A percentile compares a stretch with the other conserved stretches of the same genome.
Evolutionary conservation across 148 eudicot species (phyloP).

Genomic region (Gaultheria prostrata): DNA sequence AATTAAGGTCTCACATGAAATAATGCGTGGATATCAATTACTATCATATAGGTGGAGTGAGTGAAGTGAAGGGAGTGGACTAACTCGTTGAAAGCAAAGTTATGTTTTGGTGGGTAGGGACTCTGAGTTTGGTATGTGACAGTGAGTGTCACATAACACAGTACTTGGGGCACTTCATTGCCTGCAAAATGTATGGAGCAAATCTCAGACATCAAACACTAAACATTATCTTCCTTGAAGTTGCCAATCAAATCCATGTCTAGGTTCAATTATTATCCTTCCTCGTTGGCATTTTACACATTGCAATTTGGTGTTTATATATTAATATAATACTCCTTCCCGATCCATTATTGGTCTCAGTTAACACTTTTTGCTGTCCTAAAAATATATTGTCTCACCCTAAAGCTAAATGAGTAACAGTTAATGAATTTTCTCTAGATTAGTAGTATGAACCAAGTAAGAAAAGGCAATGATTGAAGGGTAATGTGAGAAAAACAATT

Average conservation of each 20-base stretch:
- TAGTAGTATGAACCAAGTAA: too few species aligned
- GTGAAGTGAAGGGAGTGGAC: conserved; percentile 7
- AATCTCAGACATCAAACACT: background rate
- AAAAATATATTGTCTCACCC: too few species aligned
- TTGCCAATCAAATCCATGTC: conserved; percentile 9
- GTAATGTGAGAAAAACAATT: too few species aligned
- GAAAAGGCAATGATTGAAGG: too few species aligned
- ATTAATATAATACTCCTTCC: too few species aligned
- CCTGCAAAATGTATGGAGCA: background rate
- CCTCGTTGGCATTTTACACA: background rate
- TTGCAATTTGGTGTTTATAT: background rate
- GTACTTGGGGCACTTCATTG: background rate
- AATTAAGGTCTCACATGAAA: background rate
- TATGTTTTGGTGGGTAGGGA: background rate
- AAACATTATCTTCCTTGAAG: background rate
- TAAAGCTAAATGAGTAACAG: too few species aligned
- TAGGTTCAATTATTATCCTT: background rate
- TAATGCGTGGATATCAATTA: background rate
- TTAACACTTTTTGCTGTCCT: too few species aligned
- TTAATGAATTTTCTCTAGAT: too few species aligned
- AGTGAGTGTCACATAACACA: background rate
- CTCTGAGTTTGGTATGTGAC: background rate
- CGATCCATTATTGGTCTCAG: too few species aligned
- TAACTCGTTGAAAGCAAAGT: background rate
- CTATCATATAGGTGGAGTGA: background rate